phyloP scores from a whole-genome alignment of 257 asterid genomes.

The Fraxinus anomala region DNA sequence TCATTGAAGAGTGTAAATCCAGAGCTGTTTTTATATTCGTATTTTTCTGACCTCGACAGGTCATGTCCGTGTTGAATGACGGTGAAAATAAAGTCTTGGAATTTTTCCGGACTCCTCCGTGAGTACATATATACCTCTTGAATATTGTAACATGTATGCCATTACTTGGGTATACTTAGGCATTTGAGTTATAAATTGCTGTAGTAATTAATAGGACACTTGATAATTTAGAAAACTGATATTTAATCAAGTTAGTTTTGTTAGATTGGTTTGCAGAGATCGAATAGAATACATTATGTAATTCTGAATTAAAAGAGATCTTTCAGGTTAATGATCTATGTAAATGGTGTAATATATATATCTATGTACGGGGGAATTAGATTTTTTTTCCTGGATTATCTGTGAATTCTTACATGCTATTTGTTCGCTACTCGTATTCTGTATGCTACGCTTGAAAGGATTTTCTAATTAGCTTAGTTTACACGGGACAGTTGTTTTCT shows the following conservation, averaged over 20 bases:
- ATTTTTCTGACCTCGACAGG: no score
- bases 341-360: neutral
- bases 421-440: neutral
- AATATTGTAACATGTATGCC: neutral
- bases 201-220: neutral
- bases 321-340: no score
- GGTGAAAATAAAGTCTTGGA: conserved; percentile 97
- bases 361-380: neutral
- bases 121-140: conserved; percentile 31
- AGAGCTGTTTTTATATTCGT: no score
- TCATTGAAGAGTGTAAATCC: conserved; percentile 92
- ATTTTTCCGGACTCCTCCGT: conserved; percentile 95
- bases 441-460: neutral
- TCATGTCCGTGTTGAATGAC: conserved; percentile 87
- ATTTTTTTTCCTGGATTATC: neutral
- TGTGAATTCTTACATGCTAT: neutral
- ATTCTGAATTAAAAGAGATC: neutral
- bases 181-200: neutral
- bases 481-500: neutral
- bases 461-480: neutral
- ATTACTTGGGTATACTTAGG: neutral
- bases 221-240: neutral
- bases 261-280: neutral
- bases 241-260: neutral
- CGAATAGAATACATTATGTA: neutral